phyloP scores from a whole-genome alignment of 768 basidiomycete genomes.

The Naganishia antarctica region DNA sequence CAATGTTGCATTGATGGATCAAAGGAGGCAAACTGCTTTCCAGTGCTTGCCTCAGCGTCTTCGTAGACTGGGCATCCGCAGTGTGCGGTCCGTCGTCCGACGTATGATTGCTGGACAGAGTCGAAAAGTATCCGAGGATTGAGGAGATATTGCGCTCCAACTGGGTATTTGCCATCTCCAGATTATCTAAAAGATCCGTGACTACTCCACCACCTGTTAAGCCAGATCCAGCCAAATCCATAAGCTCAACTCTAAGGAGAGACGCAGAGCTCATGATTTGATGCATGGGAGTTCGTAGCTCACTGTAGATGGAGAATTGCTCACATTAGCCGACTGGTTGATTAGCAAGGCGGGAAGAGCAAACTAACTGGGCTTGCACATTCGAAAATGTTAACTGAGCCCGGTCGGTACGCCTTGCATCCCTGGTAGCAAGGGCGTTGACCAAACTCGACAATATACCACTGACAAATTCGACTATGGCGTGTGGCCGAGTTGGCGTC shows the following conservation, averaged over 20 bases:
- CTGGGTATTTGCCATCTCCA: constrained; percentile 10
- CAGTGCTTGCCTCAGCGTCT: neutral
- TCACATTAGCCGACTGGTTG: neutral
- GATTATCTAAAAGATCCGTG: neutral
- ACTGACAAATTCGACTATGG: neutral
- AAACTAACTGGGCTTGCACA: constrained; percentile 9
- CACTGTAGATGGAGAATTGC: neutral
- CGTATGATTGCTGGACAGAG: neutral
- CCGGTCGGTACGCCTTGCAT: constrained; percentile 11
- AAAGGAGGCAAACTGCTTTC: neutral
- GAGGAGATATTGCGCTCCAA: constrained; percentile 11
- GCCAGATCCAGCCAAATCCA: neutral
- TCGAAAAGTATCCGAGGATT: constrained; percentile 9
- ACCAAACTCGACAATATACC: constrained; percentile 6
- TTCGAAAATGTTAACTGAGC: constrained; percentile 7
- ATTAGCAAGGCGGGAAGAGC: neutral
- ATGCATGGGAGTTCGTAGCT: neutral
- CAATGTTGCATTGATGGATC: neutral
- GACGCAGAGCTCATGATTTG: constrained; percentile 9
- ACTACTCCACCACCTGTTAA: neutral
- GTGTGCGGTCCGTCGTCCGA: neutral
- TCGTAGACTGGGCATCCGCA: neutral
- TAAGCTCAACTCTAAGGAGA: constrained; percentile 2
- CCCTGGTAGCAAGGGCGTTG: neutral
- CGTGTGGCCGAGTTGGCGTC: neutral